Percentiles rank a stretch among this genome's conserved stretches.
Evolutionary conservation across 2,329 filamentous ascomycete genomes (phyloP).

Genomic region (Talaromyces atroroseus): DNA sequence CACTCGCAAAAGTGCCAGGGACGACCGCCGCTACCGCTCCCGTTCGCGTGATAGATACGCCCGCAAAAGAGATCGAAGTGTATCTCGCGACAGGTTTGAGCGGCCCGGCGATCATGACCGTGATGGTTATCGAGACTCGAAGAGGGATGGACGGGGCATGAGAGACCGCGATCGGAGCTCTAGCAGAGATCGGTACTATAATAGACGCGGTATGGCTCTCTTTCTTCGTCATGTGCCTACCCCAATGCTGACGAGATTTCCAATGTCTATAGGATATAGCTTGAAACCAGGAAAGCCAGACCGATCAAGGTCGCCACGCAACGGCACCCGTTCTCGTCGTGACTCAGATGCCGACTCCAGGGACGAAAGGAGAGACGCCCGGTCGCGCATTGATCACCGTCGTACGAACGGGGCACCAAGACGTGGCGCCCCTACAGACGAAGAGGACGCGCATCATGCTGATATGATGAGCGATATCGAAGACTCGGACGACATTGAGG

Average conservation of each 20-base stretch:
- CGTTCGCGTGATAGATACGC: slow-evolving; percentile 36
- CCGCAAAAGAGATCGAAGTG: slow-evolving; percentile 38
- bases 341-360: slow-evolving; percentile 28
- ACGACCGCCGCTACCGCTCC: slow-evolving; percentile 38
- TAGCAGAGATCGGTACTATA: slow-evolving; percentile 34
- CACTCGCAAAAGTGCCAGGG: slow-evolving; percentile 30
- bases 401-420: slow-evolving; percentile 22
- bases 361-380: slow-evolving; percentile 26
- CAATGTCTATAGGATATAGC: slow-evolving; percentile 23
- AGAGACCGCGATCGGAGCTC: slow-evolving; percentile 37
- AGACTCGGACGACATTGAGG: slow-evolving; percentile 50
- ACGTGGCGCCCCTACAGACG: slow-evolving; percentile 35
- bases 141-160: slow-evolving; percentile 32
- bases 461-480: slow-evolving; percentile 13
- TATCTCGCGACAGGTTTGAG: slow-evolving; percentile 36
- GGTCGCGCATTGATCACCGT: slow-evolving; percentile 19
- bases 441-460: slow-evolving; percentile 50
- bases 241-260: neutral
- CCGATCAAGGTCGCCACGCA: slow-evolving; percentile 34
- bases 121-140: slow-evolving; percentile 28
- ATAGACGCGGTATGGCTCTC: slow-evolving; percentile 33
- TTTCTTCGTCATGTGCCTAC: neutral
- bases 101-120: slow-evolving; percentile 17
- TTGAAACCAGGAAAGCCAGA: slow-evolving; percentile 31
- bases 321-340: slow-evolving; percentile 33